phyloP scores from a whole-genome alignment of 805 yeast species.

The Candida pini region DNA sequence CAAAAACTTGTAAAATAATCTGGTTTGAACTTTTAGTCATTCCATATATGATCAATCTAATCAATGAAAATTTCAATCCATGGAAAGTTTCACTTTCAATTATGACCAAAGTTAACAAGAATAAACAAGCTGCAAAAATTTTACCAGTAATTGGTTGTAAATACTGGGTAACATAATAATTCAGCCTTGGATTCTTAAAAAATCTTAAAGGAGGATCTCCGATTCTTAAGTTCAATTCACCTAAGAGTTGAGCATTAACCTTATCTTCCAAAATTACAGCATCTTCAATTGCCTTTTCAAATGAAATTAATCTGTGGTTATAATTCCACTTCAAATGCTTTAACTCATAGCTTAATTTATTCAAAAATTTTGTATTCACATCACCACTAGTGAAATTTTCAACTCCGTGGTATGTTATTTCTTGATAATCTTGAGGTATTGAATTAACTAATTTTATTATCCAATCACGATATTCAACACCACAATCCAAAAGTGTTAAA shows the following conservation, averaged over 20 bases:
- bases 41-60: slow-evolving; percentile 37
- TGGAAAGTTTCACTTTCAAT: slow-evolving; percentile 74
- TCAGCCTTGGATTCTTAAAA: slow-evolving; percentile 35
- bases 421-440: slow-evolving; percentile 34
- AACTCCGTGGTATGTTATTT: slow-evolving; percentile 19
- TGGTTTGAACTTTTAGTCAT: slow-evolving; percentile 18
- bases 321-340: slow-evolving; percentile 46
- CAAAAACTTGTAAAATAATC: slow-evolving; percentile 27
- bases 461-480: slow-evolving; percentile 56
- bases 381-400: slow-evolving; percentile 24
- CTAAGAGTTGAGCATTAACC: slow-evolving; percentile 34
- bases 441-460: slow-evolving; percentile 48
- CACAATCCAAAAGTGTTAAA: slow-evolving; percentile 40
- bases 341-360: slow-evolving; percentile 46
- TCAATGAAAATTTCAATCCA: slow-evolving; percentile 57
- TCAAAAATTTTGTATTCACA: slow-evolving; percentile 39
- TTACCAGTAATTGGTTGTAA: slow-evolving; percentile 42
- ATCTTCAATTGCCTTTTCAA: slow-evolving; percentile 41
- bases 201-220: slow-evolving; percentile 1
- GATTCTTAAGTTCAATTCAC: slow-evolving; percentile 28
- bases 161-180: slow-evolving; percentile 36
- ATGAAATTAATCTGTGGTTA: slow-evolving; percentile 52
- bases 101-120: slow-evolving; percentile 43
- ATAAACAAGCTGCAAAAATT: slow-evolving; percentile 37
- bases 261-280: slow-evolving; percentile 55